Evolutionary conservation across 75 land plant genomes (phyloP).

Genomic region (Cunninghamia lanceolata): DNA sequence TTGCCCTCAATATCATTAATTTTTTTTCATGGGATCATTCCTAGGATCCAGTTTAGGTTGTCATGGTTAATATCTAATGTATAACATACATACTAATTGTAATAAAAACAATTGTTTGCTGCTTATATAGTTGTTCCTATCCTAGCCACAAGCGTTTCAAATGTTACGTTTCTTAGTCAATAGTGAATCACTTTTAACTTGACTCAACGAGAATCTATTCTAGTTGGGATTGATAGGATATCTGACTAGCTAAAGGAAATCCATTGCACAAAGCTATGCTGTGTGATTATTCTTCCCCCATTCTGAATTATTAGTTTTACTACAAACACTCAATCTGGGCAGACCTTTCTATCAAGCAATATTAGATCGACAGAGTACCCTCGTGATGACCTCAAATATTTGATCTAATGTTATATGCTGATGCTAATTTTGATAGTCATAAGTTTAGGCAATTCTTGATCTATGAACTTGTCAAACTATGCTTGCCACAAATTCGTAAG

Average conservation of each 20-base stretch:
- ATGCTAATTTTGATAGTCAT: not conserved
- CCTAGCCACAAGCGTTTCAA: not conserved
- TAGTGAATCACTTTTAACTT: not conserved
- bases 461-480: too few species aligned
- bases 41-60: not conserved
- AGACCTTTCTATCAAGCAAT: not conserved
- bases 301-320: not conserved
- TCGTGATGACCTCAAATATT: not conserved
- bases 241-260: not conserved
- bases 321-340: not conserved
- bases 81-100: not conserved
- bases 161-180: not conserved
- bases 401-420: not conserved
- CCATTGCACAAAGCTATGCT: not conserved
- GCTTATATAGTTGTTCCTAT: not conserved
- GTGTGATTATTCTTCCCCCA: not conserved
- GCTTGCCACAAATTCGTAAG: too few species aligned
- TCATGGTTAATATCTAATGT: not conserved
- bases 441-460: not conserved
- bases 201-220: not conserved
- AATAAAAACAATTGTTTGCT: not conserved
- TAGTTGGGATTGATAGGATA: not conserved
- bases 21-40: not conserved
- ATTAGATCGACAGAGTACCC: not conserved
- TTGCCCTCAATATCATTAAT: not conserved